Percentiles rank a stretch among this genome's conserved stretches.
phyloP scores from a whole-genome alignment of 2,329 filamentous ascomycete species.

The Massarina eburnea region DNA sequence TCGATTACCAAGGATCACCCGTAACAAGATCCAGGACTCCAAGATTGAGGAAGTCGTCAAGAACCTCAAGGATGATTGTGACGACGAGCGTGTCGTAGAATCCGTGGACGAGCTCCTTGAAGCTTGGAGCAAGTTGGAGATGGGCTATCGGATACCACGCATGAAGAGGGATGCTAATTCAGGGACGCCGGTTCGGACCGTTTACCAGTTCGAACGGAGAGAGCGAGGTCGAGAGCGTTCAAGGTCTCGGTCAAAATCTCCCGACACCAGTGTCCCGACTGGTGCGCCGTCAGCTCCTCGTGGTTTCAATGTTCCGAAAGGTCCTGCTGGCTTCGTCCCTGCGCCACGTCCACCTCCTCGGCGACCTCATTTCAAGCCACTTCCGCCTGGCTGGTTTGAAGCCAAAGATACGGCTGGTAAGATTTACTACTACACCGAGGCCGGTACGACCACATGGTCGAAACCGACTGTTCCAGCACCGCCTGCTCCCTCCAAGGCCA shows the following conservation, averaged over 20 bases:
- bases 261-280: constrained; percentile 44
- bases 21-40: constrained; percentile 95
- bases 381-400: constrained; percentile 86
- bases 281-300: constrained; percentile 49
- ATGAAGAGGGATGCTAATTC: constrained; percentile 78
- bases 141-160: constrained; percentile 89
- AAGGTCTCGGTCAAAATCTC: constrained; percentile 52
- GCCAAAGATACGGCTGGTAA: constrained; percentile 68
- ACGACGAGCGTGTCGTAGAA: constrained; percentile 73
- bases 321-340: constrained; percentile 49
- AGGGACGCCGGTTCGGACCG: constrained; percentile 33
- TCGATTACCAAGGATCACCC: constrained; percentile 83
- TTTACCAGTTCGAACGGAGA: constrained; percentile 64
- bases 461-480: constrained; percentile 70
- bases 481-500: constrained; percentile 63
- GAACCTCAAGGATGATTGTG: constrained; percentile 61
- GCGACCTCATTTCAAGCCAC: constrained; percentile 59
- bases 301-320: constrained; percentile 59
- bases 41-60: constrained; percentile 86
- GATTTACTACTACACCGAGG: constrained; percentile 80
- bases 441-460: constrained; percentile 78
- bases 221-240: constrained; percentile 53
- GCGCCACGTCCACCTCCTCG: constrained; percentile 52
- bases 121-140: constrained; percentile 85
- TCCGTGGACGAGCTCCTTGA: constrained; percentile 73